phyloP scores from a whole-genome alignment of 345 rosid genomes.

The Anacardium occidentale region DNA sequence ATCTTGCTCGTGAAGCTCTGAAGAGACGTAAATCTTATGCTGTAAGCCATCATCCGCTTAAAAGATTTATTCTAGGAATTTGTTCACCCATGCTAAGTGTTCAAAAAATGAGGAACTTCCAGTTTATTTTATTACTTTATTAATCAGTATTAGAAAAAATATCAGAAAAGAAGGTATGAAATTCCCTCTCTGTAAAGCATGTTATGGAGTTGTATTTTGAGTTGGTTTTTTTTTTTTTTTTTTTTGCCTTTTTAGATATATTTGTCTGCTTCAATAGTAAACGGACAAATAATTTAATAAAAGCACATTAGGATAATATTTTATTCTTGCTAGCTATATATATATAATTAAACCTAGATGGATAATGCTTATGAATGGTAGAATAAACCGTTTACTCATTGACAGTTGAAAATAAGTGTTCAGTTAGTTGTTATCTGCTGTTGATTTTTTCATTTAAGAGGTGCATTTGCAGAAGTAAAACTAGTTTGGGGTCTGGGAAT shows the following conservation, averaged over 20 bases:
- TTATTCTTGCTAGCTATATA: background rate
- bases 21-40: constrained; percentile 77
- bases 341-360: constrained; percentile 4
- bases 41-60: constrained; percentile 38
- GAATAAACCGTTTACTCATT: background rate
- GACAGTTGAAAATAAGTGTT: background rate
- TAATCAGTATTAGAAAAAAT: constrained; percentile 6
- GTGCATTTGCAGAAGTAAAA: background rate
- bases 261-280: background rate
- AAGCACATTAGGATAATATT: constrained; percentile 2
- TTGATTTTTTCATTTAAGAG: background rate
- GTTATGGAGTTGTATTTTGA: background rate
- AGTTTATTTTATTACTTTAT: background rate
- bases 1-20: constrained; percentile 85
- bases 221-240: too few relatives aligned
- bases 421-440: background rate
- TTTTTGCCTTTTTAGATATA: background rate
- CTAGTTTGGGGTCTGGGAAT: background rate
- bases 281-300: background rate
- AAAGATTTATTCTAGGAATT: background rate
- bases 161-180: background rate
- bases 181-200: background rate
- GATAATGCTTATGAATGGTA: background rate
- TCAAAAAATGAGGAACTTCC: too few relatives aligned
- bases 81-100: background rate